Evolutionary conservation across 306 rosid genomes (phyloP).

Genomic region (Vigna nakashimae): DNA sequence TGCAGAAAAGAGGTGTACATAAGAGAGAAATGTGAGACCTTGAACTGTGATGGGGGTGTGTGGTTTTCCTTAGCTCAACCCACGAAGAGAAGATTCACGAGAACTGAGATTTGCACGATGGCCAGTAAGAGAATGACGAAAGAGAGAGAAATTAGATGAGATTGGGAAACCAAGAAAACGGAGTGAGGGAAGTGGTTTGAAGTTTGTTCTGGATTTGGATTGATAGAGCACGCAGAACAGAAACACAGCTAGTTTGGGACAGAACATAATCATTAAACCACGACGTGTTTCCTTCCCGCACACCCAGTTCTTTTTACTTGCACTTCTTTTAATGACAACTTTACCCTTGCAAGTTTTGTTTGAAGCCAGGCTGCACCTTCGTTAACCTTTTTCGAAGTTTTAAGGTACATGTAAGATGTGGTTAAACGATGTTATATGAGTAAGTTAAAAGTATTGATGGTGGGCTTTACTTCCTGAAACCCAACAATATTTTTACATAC

Average conservation of each 20-base stretch:
- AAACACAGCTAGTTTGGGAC: conserved; percentile 5
- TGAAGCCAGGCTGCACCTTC: too few relatives aligned
- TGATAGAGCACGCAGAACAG: not conserved
- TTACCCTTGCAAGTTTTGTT: too few relatives aligned
- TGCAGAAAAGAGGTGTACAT: conserved; percentile 38
- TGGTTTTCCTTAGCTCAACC: not conserved
- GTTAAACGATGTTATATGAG: too few relatives aligned
- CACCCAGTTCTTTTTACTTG: too few relatives aligned
- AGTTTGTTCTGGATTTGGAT: conserved; percentile 14
- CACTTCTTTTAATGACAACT: too few relatives aligned
- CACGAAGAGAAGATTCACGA: not conserved
- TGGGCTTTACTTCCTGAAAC: too few relatives aligned
- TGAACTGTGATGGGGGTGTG: conserved; percentile 27
- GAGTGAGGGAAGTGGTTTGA: not conserved
- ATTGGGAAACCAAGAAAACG: not conserved
- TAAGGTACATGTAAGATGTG: too few relatives aligned
- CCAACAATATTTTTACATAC: too few relatives aligned
- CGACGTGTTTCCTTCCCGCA: too few relatives aligned
- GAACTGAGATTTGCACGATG: conserved; percentile 23
- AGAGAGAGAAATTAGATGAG: conserved; percentile 3
- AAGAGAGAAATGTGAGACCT: conserved; percentile 24
- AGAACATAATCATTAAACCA: conserved; percentile 14
- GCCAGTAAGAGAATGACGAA: not conserved
- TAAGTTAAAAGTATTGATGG: too few relatives aligned
- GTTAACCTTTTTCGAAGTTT: too few relatives aligned